Percentiles rank a stretch among this genome's conserved stretches.
phyloP scores from a whole-genome alignment of 2,329 filamentous ascomycete species.

The Aspergillus sp. region DNA sequence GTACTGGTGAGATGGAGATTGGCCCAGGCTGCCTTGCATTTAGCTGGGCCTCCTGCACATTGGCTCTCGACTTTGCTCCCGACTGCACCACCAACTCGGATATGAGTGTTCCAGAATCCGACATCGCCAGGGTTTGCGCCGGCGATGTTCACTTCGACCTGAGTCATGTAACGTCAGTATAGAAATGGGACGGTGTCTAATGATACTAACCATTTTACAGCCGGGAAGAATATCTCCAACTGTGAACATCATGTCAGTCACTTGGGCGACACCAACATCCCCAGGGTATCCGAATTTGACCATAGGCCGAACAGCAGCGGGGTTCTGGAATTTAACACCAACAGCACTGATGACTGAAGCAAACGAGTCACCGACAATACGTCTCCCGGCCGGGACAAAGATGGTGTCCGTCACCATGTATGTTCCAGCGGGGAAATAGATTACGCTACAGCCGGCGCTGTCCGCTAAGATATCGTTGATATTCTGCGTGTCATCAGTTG shows the following conservation, averaged over 20 bases:
- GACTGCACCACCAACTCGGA: slow-evolving; percentile 49
- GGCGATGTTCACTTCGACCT: slow-evolving; percentile 53
- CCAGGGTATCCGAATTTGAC: slow-evolving; percentile 52
- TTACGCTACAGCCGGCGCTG: slow-evolving; percentile 47
- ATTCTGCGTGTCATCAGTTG: slow-evolving; percentile 38
- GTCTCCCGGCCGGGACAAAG: slow-evolving; percentile 48
- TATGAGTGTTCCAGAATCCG: slow-evolving; percentile 50
- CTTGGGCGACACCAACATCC: slow-evolving; percentile 50
- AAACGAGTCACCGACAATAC: slow-evolving; percentile 57
- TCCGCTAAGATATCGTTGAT: slow-evolving; percentile 35
- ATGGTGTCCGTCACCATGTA: slow-evolving; percentile 52
- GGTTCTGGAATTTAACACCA: slow-evolving; percentile 48
- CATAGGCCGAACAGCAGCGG: slow-evolving; percentile 47
- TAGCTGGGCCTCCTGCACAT: slow-evolving; percentile 33
- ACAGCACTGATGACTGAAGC: slow-evolving; percentile 49
- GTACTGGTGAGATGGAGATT: slow-evolving; percentile 51
- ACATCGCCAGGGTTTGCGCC: slow-evolving; percentile 50
- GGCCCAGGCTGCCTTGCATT: slow-evolving; percentile 51
- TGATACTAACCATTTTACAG: slow-evolving; percentile 34
- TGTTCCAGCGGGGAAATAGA: slow-evolving; percentile 58
- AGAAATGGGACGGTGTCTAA: too few relatives aligned
- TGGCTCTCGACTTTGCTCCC: slow-evolving; percentile 39
- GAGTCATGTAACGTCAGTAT: neutral
- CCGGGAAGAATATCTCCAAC: slow-evolving; percentile 48
- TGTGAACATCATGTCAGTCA: slow-evolving; percentile 54